Evolutionary conservation across 2,329 filamentous ascomycete species (phyloP).

Genomic region (Rasamsonia emersonii): DNA sequence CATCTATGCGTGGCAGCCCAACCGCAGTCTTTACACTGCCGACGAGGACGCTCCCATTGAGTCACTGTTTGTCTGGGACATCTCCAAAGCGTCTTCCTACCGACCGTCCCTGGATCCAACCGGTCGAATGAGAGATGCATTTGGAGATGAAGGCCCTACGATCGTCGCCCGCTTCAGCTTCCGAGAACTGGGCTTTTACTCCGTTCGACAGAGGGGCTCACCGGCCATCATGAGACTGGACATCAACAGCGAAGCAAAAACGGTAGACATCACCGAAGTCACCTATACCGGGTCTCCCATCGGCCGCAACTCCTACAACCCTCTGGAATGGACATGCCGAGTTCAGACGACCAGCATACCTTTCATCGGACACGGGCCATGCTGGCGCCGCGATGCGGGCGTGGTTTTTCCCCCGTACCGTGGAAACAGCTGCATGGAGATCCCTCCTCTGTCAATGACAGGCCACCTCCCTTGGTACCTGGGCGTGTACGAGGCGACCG

Average conservation of each 20-base stretch:
- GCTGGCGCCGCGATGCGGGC: constrained; percentile 40
- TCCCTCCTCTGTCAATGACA: constrained; percentile 17
- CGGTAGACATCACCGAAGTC: constrained; percentile 51
- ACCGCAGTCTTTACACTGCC: constrained; percentile 44
- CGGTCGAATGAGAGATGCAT: constrained; percentile 24
- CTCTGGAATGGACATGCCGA: constrained; percentile 29
- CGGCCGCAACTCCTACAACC: constrained; percentile 21
- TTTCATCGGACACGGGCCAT: constrained; percentile 42
- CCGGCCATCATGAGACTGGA: constrained; percentile 44
- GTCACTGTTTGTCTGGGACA: constrained; percentile 52
- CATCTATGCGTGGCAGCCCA: constrained; percentile 54
- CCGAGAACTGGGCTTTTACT: constrained; percentile 45
- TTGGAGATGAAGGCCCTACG: constrained; percentile 29
- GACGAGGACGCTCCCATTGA: constrained; percentile 51
- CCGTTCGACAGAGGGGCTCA: constrained; percentile 44
- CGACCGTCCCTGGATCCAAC: constrained; percentile 44
- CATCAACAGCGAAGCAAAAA: constrained; percentile 39
- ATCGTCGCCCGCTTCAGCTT: constrained; percentile 45
- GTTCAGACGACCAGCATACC: constrained; percentile 48
- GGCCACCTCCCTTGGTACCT: constrained; percentile 24
- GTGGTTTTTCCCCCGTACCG: constrained; percentile 39
- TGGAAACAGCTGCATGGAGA: constrained; percentile 31
- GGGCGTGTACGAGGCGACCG: constrained; percentile 28
- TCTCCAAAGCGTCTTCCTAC: constrained; percentile 42
- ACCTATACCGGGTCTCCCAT: constrained; percentile 43